A percentile compares a stretch with the other conserved stretches of the same genome.
These are phyloP conservation scores for Glebionis coronaria DNA, from an alignment of 129 eudicot genomes.

Conservation along the genomic window DNA sequence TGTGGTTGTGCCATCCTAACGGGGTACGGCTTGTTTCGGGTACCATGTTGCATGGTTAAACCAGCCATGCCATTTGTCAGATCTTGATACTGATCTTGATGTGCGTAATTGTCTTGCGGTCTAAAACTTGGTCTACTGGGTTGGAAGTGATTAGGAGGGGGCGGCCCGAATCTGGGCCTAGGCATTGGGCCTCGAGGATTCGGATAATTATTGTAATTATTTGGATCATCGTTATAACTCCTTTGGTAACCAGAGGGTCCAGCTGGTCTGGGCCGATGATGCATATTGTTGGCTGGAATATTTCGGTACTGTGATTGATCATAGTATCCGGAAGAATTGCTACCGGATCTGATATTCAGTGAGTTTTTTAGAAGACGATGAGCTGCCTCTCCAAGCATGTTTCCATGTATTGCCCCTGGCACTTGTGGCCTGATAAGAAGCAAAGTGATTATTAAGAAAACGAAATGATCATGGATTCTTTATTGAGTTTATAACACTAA, in stretches of 20 bases:
- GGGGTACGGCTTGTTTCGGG: constrained; percentile 21
- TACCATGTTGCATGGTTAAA: constrained; percentile 49
- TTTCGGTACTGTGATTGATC: constrained; percentile 38
- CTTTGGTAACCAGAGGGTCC: constrained; percentile 64
- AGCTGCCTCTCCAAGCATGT: constrained; percentile 86
- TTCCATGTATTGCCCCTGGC: constrained; percentile 80
- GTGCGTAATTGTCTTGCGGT: constrained; percentile 35
- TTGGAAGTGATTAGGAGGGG: constrained; percentile 38
- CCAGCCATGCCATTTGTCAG: constrained; percentile 56
- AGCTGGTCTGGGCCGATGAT: constrained; percentile 62
- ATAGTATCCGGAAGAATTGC: constrained; percentile 27
- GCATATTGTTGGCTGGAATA: constrained; percentile 36
- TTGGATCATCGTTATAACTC: constrained; percentile 42
- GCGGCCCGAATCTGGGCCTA: constrained; percentile 33
- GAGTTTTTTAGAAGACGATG: constrained; percentile 86
- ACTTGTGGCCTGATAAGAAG: constrained; percentile 66
- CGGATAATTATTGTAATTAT: constrained; percentile 29
- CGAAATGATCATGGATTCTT: neutral
- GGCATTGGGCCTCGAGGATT: constrained; percentile 34
- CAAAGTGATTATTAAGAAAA: constrained; percentile 17
- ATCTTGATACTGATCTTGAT: constrained; percentile 53
- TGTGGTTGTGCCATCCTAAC: constrained; percentile 35
- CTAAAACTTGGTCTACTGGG: constrained; percentile 34
- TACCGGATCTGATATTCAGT: constrained; percentile 52
- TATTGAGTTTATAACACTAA: constrained; percentile 1